Evolutionary conservation across 2,329 filamentous ascomycete species (phyloP).

Genomic region (Rhinocladiella mackenziei): DNA sequence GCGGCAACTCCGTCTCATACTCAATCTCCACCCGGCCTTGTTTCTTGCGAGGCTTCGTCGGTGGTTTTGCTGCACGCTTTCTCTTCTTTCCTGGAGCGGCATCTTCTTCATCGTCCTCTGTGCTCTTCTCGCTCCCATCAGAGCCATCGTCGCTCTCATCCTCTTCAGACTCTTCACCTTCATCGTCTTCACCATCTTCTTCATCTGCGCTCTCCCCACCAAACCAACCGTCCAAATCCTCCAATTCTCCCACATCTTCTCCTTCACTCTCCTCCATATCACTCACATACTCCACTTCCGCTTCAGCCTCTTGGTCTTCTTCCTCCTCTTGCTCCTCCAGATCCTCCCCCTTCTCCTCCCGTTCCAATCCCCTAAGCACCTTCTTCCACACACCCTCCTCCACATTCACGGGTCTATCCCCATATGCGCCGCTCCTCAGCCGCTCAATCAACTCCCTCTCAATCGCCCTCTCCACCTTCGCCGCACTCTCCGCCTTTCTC

Average conservation of each 20-base stretch:
- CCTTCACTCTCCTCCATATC: conserved; percentile 83
- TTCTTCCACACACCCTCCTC: conserved; percentile 96
- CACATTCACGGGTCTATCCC: conserved; percentile 89
- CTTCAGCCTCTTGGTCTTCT: conserved; percentile 58
- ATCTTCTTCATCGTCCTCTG: conserved; percentile 47
- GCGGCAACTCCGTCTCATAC: conserved; percentile 67
- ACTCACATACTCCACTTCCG: conserved; percentile 85
- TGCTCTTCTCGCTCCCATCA: conserved; percentile 55
- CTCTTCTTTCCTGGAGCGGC: conserved; percentile 52
- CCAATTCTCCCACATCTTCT: conserved; percentile 65
- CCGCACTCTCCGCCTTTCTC: conserved; percentile 72
- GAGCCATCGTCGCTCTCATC: conserved; percentile 57
- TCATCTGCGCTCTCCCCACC: conserved; percentile 62
- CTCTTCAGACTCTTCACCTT: conserved; percentile 53
- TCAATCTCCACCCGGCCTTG: conserved; percentile 68
- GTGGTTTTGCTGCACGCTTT: conserved; percentile 52
- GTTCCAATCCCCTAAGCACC: conserved; percentile 85
- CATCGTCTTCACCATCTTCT: conserved; percentile 43
- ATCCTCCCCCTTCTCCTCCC: conserved; percentile 79
- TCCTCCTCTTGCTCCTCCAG: conserved; percentile 58
- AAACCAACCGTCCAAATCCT: conserved; percentile 96
- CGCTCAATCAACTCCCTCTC: conserved; percentile 92
- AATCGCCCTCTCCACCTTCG: conserved; percentile 93
- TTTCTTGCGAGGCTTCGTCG: conserved; percentile 58
- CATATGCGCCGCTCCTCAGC: conserved; percentile 86